Base-by-base conservation (phyloP, 345 rosid species). In the Bruguiera gymnorhiza region DNA sequence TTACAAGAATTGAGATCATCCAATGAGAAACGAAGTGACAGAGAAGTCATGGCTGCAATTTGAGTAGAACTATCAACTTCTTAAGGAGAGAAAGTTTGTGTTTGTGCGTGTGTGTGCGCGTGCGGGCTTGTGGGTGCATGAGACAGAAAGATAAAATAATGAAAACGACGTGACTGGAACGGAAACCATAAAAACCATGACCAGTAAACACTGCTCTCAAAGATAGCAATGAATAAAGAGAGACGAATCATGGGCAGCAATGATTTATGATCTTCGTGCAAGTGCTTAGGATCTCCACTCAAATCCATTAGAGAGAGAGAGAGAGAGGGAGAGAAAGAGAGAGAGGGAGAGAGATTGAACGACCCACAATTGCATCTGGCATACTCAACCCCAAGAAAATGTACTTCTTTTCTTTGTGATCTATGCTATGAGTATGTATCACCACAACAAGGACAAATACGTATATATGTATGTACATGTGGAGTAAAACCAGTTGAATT, bases 131-230 rank as follows among this genome's bases (percentile, higher is more conserved):
- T 39, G 7, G 46, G 46, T 10, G 46, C 46, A 8, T 39, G 46
- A 39, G 46, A 39, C 46, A 10, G 46, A 52, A 46, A 26, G 48
- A 65, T 32, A 31, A n/a, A 48, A 20, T 30, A 8, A 51, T 59
- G 89, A 86, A 78, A 86, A 73, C 19, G 86, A 84, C 90, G 23
- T 81, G 83, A 86, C 90, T 76, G 64, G 80, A 75, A 76, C 79
- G 65, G 81, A 79, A 85, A 79, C 78, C 82, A 77, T 80, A 75
- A 80, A 70, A 60, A 68, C 58, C 71, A 60, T 70, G 30, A 70
- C 63, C 73, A 73, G 73, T 62, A 59, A 46, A 65, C 71, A 72
- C 72, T 71, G 76, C 70, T 68, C 78, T 57, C 68, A 60, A 72
- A 72, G 66, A 79, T 71, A 62, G 75, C 8, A 75, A 72, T 72